Evolutionary conservation across 164 flowering plant species (phyloP).

Genomic region (Tetracentron sinense): DNA sequence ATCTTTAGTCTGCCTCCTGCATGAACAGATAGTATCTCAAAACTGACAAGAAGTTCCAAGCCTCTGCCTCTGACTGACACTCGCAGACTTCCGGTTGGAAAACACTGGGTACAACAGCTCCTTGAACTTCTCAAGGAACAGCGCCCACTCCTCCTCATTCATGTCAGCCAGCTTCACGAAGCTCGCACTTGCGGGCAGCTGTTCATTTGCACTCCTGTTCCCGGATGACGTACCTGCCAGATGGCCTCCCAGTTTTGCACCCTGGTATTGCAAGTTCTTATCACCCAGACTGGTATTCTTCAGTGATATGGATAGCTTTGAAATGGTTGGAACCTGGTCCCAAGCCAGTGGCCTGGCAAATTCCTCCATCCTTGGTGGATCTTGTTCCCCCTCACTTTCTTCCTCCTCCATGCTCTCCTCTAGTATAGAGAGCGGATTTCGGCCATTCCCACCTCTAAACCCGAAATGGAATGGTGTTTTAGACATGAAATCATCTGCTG

Average conservation of each 20-base stretch:
- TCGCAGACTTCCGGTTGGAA: constrained; percentile 29
- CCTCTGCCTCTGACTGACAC: constrained; percentile 40
- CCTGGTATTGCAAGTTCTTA: constrained; percentile 37
- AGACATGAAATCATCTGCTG: constrained; percentile 15
- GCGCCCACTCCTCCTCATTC: constrained; percentile 52
- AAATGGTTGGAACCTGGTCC: constrained; percentile 25
- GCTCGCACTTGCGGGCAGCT: constrained; percentile 42
- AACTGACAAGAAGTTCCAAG: constrained; percentile 71
- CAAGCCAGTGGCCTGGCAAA: constrained; percentile 7
- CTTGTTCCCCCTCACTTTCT: constrained; percentile 22
- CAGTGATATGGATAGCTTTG: constrained; percentile 69
- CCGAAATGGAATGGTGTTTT: constrained; percentile 17
- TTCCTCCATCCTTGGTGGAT: constrained; percentile 3
- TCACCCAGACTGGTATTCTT: constrained; percentile 46
- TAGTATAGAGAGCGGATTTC: constrained; percentile 34
- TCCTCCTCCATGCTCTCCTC: constrained; percentile 43
- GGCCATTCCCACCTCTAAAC: constrained; percentile 22
- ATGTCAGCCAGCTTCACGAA: constrained; percentile 54
- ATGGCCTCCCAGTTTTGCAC: constrained; percentile 29
- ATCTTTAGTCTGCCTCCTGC: too few species aligned
- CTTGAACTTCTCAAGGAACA: constrained; percentile 46
- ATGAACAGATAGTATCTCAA: too few species aligned
- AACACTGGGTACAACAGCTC: constrained; percentile 48
- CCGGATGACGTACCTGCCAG: constrained; percentile 32
- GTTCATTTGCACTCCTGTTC: constrained; percentile 50